Base-by-base conservation (phyloP, 75 land plant species). In the Cupressus sempervirens region DNA sequence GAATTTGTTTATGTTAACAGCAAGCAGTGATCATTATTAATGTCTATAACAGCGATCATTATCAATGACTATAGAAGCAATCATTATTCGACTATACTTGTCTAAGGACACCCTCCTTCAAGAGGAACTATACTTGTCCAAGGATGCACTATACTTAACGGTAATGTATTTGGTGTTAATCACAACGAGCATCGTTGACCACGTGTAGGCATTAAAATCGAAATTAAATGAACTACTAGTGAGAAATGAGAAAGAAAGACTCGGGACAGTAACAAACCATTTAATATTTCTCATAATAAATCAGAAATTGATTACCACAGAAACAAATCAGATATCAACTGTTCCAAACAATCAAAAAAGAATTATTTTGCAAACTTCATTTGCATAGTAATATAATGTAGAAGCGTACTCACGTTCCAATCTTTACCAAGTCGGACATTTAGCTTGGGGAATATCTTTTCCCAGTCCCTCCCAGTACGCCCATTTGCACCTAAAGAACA, bases 381-480 rank as follows among this genome's bases (percentile, higher is more conserved):
- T 20, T 20, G 67, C 67, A 23, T 20, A 62, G 23, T 23, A 62
- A 62, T 62, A n/a, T 62, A 62, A 62, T 4, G 23, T 7, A 23
- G 26, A 62, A 62, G 67, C 67, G 23, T 80, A 86, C 93, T 86
- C 88, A 96, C 99, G 86, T 92, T 93, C 85, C 89, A 94, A 67
- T 94, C 87, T 35, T 74, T 83, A 46, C 91, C 87, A 50, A 97
- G 93, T 40, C 93, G 91, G n/a, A 88, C 83, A 72, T 85, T 85
- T 13, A 97, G 84, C 68, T 86, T 86, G 7, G 97, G 99, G 68
- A 92, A 73, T 48, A 97, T 40, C 70, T 90, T 94, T 87, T 92
- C 94, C 98, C 99, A 97, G 62, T 95, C 92, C 86, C 83, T 87
- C 15, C 96, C 99, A 15, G 99, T 97, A 54, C 90, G 92, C 7